Percentiles rank a stretch among this genome's conserved stretches.
These are phyloP conservation scores for Boletus mariae DNA, from an alignment of 1,284 basidiomycete species.

Conservation along the genomic window DNA sequence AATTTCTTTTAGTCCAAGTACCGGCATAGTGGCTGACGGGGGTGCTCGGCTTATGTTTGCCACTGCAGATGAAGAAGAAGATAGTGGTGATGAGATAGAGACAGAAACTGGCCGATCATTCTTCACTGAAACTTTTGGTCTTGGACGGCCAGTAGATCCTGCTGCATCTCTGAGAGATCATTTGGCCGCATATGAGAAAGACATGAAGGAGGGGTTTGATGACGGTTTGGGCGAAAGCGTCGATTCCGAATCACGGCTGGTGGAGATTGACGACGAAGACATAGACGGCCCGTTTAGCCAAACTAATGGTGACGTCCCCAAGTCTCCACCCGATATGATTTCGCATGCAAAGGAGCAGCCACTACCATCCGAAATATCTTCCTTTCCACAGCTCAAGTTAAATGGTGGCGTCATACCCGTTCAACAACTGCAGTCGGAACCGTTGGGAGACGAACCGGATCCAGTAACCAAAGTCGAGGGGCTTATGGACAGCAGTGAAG, in stretches of 20 bases:
- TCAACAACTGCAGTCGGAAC: constrained; percentile 51
- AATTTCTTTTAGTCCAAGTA: constrained; percentile 54
- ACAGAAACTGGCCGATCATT: constrained; percentile 39
- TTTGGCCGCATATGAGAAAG: constrained; percentile 58
- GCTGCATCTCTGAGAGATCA: constrained; percentile 56
- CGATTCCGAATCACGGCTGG: constrained; percentile 20
- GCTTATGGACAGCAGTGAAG: constrained; percentile 69
- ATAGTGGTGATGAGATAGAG: constrained; percentile 47
- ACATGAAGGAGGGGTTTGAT: constrained; percentile 31
- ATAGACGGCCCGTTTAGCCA: constrained; percentile 32
- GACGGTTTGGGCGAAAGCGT: constrained; percentile 28
- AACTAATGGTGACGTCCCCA: constrained; percentile 25
- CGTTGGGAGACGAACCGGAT: constrained; percentile 57
- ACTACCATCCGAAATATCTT: constrained; percentile 44
- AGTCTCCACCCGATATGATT: constrained; percentile 9
- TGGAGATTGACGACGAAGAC: constrained; percentile 31
- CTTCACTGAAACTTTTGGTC: constrained; percentile 46
- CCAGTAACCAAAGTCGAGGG: constrained; percentile 64
- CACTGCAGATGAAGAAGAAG: constrained; percentile 53
- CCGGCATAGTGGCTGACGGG: constrained; percentile 46
- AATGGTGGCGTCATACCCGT: constrained; percentile 48
- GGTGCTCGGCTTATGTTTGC: constrained; percentile 54
- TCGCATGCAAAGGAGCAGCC: constrained; percentile 9
- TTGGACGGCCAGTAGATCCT: constrained; percentile 43
- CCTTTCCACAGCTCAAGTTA: constrained; percentile 38